phyloP scores from a whole-genome alignment of 2,329 filamentous ascomycete species.

The Phoma sp. region DNA sequence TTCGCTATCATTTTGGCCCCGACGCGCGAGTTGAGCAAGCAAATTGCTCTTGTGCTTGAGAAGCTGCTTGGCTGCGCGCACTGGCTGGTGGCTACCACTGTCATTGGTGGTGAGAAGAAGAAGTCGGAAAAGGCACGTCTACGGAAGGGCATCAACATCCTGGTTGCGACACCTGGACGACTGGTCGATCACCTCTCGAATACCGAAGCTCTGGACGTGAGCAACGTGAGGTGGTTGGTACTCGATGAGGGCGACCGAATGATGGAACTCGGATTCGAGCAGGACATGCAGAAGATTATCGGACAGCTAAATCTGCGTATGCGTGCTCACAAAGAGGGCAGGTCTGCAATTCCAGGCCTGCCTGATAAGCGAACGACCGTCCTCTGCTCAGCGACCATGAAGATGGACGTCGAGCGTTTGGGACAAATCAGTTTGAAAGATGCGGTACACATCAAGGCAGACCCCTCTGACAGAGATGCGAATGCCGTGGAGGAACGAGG shows the following conservation, averaged over 20 bases:
- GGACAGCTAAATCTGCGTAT: constrained; percentile 72
- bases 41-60: constrained; percentile 87
- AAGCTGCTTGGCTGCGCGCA: constrained; percentile 85
- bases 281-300: constrained; percentile 89
- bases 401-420: constrained; percentile 92
- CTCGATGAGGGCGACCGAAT: constrained; percentile 96
- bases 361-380: constrained; percentile 82
- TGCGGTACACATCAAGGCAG: constrained; percentile 81
- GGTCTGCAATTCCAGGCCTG: constrained; percentile 67
- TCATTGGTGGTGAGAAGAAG: constrained; percentile 74
- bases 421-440: constrained; percentile 96
- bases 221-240: constrained; percentile 89
- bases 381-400: constrained; percentile 95
- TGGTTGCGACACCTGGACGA: constrained; percentile 92
- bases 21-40: constrained; percentile 91
- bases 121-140: constrained; percentile 90
- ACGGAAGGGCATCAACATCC: constrained; percentile 91
- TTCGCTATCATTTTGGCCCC: constrained; percentile 95
- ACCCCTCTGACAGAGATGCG: constrained; percentile 59
- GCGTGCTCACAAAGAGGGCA: constrained; percentile 64
- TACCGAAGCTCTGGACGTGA: constrained; percentile 86
- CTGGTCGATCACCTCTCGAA: constrained; percentile 91
- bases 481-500: constrained; percentile 51
- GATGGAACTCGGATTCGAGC: constrained; percentile 97
- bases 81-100: constrained; percentile 92